Conservation (phyloP, 2,329 filamentous ascomycete species). For the Neopestalotiopsis sp. region DNA sequence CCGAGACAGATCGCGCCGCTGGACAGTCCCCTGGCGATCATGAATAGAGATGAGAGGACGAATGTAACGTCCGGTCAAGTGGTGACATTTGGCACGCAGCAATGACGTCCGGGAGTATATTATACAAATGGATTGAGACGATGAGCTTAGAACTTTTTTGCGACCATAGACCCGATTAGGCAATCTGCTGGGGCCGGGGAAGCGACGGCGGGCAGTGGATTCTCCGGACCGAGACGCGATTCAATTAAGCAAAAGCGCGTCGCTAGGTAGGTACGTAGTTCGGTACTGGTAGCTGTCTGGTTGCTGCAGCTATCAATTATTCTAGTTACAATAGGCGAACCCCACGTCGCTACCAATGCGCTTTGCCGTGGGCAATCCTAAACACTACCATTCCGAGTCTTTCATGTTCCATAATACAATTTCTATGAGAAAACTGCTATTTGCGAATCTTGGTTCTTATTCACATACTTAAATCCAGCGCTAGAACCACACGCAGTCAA, state of each 20-base stretch:
- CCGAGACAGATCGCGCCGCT: constrained; percentile 44
- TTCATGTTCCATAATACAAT: too few species aligned
- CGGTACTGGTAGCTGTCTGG: neutral
- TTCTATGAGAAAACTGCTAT: too few species aligned
- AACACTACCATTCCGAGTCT: neutral
- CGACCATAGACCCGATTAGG: constrained; percentile 18
- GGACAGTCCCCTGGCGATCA: constrained; percentile 40
- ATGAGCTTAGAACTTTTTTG: constrained; percentile 16
- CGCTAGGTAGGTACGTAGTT: neutral
- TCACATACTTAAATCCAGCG: neutral
- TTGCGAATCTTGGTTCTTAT: too few species aligned
- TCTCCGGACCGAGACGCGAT: constrained; percentile 17
- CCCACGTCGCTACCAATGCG: neutral
- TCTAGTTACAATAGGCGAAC: neutral
- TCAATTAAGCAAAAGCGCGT: constrained; percentile 16
- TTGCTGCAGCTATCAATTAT: neutral
- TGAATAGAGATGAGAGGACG: constrained; percentile 26
- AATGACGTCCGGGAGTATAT: neutral
- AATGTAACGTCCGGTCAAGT: neutral
- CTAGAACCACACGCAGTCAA: neutral
- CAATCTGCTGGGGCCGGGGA: constrained; percentile 9
- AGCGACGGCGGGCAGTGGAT: neutral
- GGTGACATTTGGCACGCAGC: constrained; percentile 7
- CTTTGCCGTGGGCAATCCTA: neutral
- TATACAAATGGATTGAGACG: neutral